phyloP scores from a whole-genome alignment of 1,284 basidiomycete genomes.

The Heliocybe sulcata region DNA sequence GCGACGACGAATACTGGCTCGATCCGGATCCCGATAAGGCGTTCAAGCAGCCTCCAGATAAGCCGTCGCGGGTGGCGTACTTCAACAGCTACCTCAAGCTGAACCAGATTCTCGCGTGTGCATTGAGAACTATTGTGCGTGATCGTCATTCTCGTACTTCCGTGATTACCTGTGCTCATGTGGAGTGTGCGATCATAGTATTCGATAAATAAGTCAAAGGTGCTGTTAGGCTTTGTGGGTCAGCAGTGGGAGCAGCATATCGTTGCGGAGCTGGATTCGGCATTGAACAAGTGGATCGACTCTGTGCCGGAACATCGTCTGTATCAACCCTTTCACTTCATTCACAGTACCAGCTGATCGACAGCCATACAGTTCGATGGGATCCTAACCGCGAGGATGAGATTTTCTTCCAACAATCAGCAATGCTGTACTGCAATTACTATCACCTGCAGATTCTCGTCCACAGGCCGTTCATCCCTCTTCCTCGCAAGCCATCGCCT shows the following conservation, averaged over 20 bases:
- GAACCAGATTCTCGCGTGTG: constrained; percentile 36
- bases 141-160: background rate
- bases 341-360: background rate
- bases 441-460: constrained; percentile 52
- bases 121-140: constrained; percentile 34
- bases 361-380: constrained; percentile 37
- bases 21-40: constrained; percentile 21
- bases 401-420: constrained; percentile 48
- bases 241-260: constrained; percentile 16
- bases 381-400: constrained; percentile 40
- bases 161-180: background rate
- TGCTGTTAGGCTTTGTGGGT: constrained; percentile 12
- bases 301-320: constrained; percentile 15
- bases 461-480: constrained; percentile 58
- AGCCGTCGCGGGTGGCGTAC: constrained; percentile 25
- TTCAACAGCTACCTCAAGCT: constrained; percentile 38
- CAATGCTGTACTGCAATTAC: constrained; percentile 45
- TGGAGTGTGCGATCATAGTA: constrained; percentile 7
- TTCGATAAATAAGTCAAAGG: constrained; percentile 15
- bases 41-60: constrained; percentile 25
- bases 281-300: constrained; percentile 17
- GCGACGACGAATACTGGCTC: constrained; percentile 45
- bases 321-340: constrained; percentile 3
- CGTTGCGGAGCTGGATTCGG: constrained; percentile 16
- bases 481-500: constrained; percentile 32